phyloP scores from a whole-genome alignment of 192 early-diverging fungal genomes.

The Chytriomyces confervae region DNA sequence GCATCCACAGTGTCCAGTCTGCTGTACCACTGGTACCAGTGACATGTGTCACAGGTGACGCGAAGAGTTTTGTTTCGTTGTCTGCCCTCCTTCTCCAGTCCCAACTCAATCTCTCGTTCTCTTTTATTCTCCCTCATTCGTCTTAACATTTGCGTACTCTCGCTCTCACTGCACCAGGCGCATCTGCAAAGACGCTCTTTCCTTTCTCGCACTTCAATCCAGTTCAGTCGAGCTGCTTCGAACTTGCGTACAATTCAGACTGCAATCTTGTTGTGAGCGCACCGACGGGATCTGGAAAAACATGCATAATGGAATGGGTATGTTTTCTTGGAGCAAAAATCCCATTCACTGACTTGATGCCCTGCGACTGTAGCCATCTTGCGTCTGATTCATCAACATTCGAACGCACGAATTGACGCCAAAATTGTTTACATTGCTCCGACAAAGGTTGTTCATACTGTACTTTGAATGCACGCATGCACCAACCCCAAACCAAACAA shows the following conservation, averaged over 20 bases:
- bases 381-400: conserved; percentile 28
- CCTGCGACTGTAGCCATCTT: conserved; percentile 42
- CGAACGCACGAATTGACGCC: conserved; percentile 33
- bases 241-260: conserved; percentile 43
- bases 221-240: conserved; percentile 53
- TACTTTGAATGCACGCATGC: background rate
- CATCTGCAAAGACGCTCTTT: conserved; percentile 42
- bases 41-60: no score
- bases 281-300: conserved; percentile 75
- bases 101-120: no score
- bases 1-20: no score
- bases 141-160: no score
- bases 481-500: background rate
- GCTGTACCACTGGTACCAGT: no score
- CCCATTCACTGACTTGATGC: background rate
- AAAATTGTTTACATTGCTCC: conserved; percentile 73
- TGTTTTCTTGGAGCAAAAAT: background rate
- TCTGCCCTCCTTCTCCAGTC: no score
- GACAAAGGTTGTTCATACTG: conserved; percentile 47
- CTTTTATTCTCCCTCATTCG: no score
- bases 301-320: conserved; percentile 68
- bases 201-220: conserved; percentile 52
- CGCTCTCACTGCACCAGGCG: conserved; percentile 27
- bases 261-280: conserved; percentile 53
- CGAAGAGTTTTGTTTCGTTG: no score